phyloP scores from a whole-genome alignment of 2,329 filamentous ascomycete genomes.

The Davidsoniella australis region DNA sequence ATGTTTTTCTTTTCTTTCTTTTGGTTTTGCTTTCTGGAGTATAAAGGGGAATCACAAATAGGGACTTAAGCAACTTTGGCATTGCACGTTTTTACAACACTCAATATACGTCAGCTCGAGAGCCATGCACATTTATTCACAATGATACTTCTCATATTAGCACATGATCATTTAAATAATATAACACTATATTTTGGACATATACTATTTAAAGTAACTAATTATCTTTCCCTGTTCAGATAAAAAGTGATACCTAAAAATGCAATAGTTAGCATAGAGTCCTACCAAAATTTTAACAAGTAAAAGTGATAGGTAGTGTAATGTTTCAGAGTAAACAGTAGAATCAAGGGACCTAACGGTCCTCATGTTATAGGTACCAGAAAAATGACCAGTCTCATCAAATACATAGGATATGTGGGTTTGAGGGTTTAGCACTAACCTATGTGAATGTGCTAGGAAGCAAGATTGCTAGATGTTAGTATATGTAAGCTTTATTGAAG shows the following conservation, averaged over 20 bases:
- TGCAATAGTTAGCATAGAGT: conserved; percentile 5
- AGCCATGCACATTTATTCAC: too few species aligned
- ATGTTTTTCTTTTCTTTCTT: conserved; percentile 2
- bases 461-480: background rate
- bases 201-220: too few species aligned
- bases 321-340: conserved; percentile 13
- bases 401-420: conserved; percentile 18
- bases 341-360: conserved; percentile 13
- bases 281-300: background rate
- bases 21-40: conserved; percentile 7
- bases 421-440: conserved; percentile 4
- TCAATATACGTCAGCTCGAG: too few species aligned
- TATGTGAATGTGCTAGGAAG: background rate
- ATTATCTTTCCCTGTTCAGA: too few species aligned
- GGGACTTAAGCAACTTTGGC: background rate
- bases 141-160: background rate
- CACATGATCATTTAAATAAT: background rate
- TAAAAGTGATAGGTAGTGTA: background rate
- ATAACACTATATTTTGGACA: too few species aligned
- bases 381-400: conserved; percentile 59
- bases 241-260: too few species aligned
- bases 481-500: too few species aligned
- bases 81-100: too few species aligned
- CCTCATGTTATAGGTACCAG: conserved; percentile 98
- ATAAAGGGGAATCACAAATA: conserved; percentile 4